A percentile compares a stretch with the other conserved stretches of the same genome.
Conservation (phyloP, 2,329 filamentous ascomycete species). For the Pseudogymnoascus sp. region DNA sequence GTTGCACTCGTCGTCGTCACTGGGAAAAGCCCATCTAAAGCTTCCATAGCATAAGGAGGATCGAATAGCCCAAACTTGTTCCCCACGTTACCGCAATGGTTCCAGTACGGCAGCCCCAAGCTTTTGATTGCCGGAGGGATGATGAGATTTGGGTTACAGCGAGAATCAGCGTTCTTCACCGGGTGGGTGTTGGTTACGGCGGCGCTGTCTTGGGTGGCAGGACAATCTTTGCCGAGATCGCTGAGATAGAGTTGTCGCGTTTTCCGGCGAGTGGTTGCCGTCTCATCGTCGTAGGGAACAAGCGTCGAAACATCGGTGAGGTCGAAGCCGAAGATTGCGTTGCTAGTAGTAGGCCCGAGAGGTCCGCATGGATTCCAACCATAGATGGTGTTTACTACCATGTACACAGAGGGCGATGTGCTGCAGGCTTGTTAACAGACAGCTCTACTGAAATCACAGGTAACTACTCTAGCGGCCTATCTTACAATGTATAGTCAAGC, state of each 20-base stretch:
- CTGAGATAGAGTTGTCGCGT: slow-evolving; percentile 28
- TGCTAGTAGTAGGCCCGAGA: slow-evolving; percentile 27
- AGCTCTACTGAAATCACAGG: neutral
- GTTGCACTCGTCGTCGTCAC: neutral
- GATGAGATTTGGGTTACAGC: slow-evolving; percentile 30
- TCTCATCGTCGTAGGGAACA: slow-evolving; percentile 15
- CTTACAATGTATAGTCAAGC: slow-evolving; percentile 30
- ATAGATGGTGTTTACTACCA: slow-evolving; percentile 29
- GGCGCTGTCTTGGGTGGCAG: slow-evolving; percentile 21
- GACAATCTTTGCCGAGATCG: slow-evolving; percentile 31
- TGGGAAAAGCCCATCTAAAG: slow-evolving; percentile 18
- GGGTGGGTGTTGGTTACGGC: slow-evolving; percentile 24
- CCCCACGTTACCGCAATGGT: slow-evolving; percentile 30
- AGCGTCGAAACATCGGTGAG: slow-evolving; percentile 31
- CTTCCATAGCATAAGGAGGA: slow-evolving; percentile 32
- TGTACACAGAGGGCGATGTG: slow-evolving; percentile 34
- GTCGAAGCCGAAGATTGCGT: slow-evolving; percentile 26
- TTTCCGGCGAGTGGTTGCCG: slow-evolving; percentile 12
- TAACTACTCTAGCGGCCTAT: neutral
- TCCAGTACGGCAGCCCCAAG: slow-evolving; percentile 21
- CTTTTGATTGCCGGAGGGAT: slow-evolving; percentile 25
- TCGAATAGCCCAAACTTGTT: slow-evolving; percentile 32
- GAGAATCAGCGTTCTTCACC: slow-evolving; percentile 16
- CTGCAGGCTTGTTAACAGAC: slow-evolving; percentile 16
- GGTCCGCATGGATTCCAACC: slow-evolving; percentile 28